phyloP scores from a whole-genome alignment of 331 rosid genomes.

The Stylosanthes scabra region DNA sequence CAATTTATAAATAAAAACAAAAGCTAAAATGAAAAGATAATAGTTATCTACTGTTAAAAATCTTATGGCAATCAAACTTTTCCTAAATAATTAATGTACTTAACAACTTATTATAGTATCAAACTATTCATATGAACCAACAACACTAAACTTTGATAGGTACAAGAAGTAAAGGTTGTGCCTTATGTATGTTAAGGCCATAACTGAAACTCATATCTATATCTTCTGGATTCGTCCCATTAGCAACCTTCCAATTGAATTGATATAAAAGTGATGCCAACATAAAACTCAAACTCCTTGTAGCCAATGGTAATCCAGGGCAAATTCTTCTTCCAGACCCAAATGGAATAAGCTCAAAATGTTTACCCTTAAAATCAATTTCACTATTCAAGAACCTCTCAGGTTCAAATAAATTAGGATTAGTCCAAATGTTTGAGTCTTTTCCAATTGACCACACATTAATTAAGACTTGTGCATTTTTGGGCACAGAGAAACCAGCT shows the following conservation, averaged over 20 bases:
- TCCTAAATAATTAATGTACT: too few relatives aligned
- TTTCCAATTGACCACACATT: constrained; percentile 29
- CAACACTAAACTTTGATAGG: constrained; percentile 1
- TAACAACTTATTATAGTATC: too few relatives aligned
- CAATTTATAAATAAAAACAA: too few relatives aligned
- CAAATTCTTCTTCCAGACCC: constrained; percentile 32
- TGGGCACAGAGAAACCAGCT: background rate
- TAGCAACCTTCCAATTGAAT: constrained; percentile 8
- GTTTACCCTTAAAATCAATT: constrained; percentile 3
- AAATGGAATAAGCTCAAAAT: constrained; percentile 24
- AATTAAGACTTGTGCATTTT: constrained; percentile 14
- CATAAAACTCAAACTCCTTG: background rate
- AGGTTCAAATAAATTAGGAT: constrained; percentile 24
- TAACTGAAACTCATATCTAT: constrained; percentile 3
- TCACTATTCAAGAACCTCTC: constrained; percentile 20
- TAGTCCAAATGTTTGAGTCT: constrained; percentile 9
- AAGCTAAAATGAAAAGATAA: too few relatives aligned
- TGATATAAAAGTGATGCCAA: constrained; percentile 37
- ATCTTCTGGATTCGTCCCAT: constrained; percentile 2
- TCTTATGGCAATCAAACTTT: too few relatives aligned
- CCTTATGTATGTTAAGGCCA: constrained; percentile 16
- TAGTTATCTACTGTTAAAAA: too few relatives aligned
- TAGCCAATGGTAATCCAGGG: constrained; percentile 32
- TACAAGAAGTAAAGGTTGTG: constrained; percentile 12
- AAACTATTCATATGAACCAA: too few relatives aligned